phyloP scores from a whole-genome alignment of 345 rosid species.

The Rhodamnia argentea region DNA sequence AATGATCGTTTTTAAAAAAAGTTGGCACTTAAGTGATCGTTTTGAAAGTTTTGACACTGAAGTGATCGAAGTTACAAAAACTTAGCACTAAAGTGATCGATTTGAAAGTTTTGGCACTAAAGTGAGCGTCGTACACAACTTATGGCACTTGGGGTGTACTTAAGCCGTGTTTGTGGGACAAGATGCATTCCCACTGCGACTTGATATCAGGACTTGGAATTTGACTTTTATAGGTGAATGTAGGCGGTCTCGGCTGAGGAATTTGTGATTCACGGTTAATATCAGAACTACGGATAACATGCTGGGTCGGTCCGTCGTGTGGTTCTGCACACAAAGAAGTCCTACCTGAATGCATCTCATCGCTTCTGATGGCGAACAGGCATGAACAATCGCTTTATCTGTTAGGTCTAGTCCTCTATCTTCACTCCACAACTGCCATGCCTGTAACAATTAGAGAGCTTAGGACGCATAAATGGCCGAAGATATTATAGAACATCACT shows the following conservation, averaged over 20 bases:
- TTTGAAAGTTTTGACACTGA: no score
- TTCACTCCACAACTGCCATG: background rate
- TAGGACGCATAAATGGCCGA: background rate
- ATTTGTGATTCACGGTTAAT: background rate
- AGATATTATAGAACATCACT: background rate
- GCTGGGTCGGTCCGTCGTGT: constrained; percentile 10
- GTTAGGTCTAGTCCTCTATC: background rate
- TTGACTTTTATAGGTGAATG: background rate
- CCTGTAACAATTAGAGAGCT: background rate
- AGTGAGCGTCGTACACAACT: no score
- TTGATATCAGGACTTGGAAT: background rate
- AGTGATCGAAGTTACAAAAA: no score
- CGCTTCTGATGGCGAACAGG: background rate
- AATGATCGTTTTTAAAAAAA: no score
- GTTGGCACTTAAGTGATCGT: no score
- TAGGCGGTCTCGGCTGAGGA: background rate
- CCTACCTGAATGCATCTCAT: background rate
- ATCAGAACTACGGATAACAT: constrained; percentile 2
- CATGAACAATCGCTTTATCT: background rate
- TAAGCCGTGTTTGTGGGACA: no score
- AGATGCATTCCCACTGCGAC: background rate
- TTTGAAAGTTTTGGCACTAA: no score
- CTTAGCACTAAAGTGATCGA: no score
- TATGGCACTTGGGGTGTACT: no score
- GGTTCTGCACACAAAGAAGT: constrained; percentile 17